A percentile compares a stretch with the other conserved stretches of the same genome.
These are phyloP conservation scores for Colletotrichum coccodes DNA, from an alignment of 2,329 filamentous ascomycete species.

Conservation along the genomic window DNA sequence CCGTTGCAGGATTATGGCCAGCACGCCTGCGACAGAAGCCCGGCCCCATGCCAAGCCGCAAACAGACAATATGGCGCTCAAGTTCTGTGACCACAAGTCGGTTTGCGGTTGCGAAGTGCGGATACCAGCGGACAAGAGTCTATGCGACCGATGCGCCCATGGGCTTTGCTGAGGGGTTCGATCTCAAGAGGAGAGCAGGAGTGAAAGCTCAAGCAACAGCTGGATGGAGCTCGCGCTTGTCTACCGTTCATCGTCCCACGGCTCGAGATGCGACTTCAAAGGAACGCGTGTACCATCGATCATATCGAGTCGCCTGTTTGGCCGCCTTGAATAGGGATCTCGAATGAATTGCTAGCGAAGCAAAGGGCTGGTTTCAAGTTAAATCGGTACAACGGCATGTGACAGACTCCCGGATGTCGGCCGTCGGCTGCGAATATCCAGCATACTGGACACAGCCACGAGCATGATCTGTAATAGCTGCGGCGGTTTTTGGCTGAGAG, in stretches of 20 bases:
- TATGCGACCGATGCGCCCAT: slow-evolving; percentile 32
- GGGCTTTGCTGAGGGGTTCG: slow-evolving; percentile 15
- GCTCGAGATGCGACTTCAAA: neutral
- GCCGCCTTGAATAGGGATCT: neutral
- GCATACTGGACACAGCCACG: neutral
- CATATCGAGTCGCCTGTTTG: neutral
- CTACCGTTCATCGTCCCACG: neutral
- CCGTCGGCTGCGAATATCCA: neutral
- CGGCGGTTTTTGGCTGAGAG: slow-evolving; percentile 3
- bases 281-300: neutral
- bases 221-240: neutral
- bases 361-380: slow-evolving; percentile 15
- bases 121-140: slow-evolving; percentile 33
- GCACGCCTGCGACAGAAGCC: neutral
- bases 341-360: neutral
- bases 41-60: slow-evolving; percentile 6
- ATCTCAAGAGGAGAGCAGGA: neutral
- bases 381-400: neutral
- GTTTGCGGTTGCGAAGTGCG: slow-evolving; percentile 33
- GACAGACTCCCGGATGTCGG: neutral
- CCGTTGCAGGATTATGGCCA: slow-evolving; percentile 7
- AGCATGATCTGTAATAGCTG: slow-evolving; percentile 12
- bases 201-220: neutral
- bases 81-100: slow-evolving; percentile 35
- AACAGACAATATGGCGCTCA: slow-evolving; percentile 32